Conservation (phyloP, 495 filamentous ascomycete species). For the Penicillium cinerascens region DNA sequence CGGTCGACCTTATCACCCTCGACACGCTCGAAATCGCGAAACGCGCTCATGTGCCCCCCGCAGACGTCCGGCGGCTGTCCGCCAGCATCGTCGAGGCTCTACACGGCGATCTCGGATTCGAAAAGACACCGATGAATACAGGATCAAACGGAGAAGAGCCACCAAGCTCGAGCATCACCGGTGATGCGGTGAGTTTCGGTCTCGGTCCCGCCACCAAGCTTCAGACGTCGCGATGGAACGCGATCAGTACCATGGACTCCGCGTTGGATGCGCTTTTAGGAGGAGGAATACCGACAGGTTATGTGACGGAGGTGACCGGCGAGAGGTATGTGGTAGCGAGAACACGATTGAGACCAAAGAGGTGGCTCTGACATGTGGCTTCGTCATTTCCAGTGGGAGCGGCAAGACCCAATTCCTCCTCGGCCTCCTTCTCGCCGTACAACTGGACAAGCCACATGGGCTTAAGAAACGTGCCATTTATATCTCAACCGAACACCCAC, state of each 20-base stretch:
- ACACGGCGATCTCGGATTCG: conserved; percentile 59
- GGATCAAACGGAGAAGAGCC: conserved; percentile 11
- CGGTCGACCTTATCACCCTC: conserved; percentile 80
- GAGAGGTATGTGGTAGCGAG: conserved; percentile 58
- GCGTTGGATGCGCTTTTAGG: conserved; percentile 68
- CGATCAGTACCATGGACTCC: conserved; percentile 78
- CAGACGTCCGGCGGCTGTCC: conserved; percentile 70
- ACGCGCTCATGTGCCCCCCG: conserved; percentile 75
- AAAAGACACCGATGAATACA: conserved; percentile 15
- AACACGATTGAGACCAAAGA: neutral
- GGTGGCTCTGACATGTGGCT: conserved; percentile 17
- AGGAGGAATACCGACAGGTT: conserved; percentile 81
- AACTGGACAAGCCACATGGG: conserved; percentile 71
- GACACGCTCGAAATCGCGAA: conserved; percentile 81
- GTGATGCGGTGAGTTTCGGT: conserved; percentile 7
- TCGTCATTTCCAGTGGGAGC: conserved; percentile 58
- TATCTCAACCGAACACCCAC: conserved; percentile 88
- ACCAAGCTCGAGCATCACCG: conserved; percentile 26
- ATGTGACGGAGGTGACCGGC: conserved; percentile 86
- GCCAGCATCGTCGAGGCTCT: conserved; percentile 61
- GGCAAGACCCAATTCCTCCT: conserved; percentile 97
- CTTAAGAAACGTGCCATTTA: conserved; percentile 71
- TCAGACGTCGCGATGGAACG: conserved; percentile 45
- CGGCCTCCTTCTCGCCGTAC: conserved; percentile 73
- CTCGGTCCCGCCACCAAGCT: conserved; percentile 28